Evolutionary conservation across 2,329 filamentous ascomycete genomes (phyloP).

Genomic region (Fusarium sp.): DNA sequence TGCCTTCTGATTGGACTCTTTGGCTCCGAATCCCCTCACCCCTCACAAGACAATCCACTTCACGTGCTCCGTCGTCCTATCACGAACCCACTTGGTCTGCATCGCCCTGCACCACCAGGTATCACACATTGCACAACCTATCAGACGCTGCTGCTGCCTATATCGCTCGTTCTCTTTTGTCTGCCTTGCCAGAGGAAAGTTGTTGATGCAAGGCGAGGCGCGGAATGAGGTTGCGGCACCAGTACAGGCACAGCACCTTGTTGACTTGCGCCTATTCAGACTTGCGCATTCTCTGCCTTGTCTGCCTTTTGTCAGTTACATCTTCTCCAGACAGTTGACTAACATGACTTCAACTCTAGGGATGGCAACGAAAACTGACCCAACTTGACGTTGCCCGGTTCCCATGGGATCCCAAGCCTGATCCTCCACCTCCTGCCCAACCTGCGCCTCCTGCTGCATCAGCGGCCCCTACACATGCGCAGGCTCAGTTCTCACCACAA

Average conservation of each 20-base stretch:
- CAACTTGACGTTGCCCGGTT: constrained; percentile 86
- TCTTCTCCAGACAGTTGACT: constrained; percentile 24
- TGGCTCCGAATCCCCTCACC: constrained; percentile 4
- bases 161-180: neutral
- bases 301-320: neutral
- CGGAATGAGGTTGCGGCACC: neutral
- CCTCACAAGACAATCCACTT: constrained; percentile 28
- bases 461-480: constrained; percentile 41
- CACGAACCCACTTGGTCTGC: constrained; percentile 5
- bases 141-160: neutral
- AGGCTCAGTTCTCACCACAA: constrained; percentile 47
- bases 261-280: neutral
- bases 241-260: neutral
- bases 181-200: neutral
- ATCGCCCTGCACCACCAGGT: constrained; percentile 19
- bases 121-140: constrained; percentile 5
- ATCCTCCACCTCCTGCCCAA: constrained; percentile 58
- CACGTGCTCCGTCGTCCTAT: constrained; percentile 19
- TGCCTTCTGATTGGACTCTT: constrained; percentile 36
- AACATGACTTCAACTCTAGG: constrained; percentile 61
- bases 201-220: neutral
- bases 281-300: neutral
- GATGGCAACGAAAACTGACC: constrained; percentile 93
- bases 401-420: constrained; percentile 92
- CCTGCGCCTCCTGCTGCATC: constrained; percentile 43